Base-by-base conservation (phyloP, 2,329 filamentous ascomycete genomes). In the Apiospora pterosperma region DNA sequence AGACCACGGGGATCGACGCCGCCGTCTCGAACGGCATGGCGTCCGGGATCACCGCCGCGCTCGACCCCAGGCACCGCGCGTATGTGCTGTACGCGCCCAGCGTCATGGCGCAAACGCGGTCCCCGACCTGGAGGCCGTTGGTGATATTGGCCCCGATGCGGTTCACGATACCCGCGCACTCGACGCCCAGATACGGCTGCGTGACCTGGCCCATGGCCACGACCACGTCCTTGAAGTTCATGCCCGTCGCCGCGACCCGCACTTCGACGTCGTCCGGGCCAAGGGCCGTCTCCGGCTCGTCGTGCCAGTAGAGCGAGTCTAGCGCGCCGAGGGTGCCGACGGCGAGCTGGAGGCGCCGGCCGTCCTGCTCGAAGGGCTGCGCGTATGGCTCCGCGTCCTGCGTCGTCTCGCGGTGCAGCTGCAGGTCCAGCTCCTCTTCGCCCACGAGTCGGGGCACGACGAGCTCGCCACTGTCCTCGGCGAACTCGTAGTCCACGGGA, bases 101-200 rank as follows among this genome's bases (percentile, higher is more conserved):
- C 72, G 77, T 75, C 21, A 84, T 76, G 23, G 77, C 77, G 42
- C 72, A 73, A 2, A 76, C 72, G 14, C 70, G 68, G 66, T 75
- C 72, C 6, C 74, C 73, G 4, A 72, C 63, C 31, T 66, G 21
- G 21, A 76, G 59, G 28, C 16, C 10, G 16, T 66, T 68, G 2
- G 36, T 61, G 16, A 69, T 71, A 7, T 62, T 61, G 19, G n/a
- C 16, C 8, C 73, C 72, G 21, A 58, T 34, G 4, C 61, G 61
- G n/a, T 12, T 21, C 7, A 63, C 44, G 11, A 21, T 55, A 8
- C 61, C 61, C 5, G 44, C 48, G 44, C 61, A 63, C 11, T 63
- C 61, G n/a, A 38, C 21, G 44, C 64, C 66, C 19, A 64, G 44
- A n/a, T 44, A 31, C 6, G 61, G 34, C 36, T 55, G 42, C 7